phyloP scores from a whole-genome alignment of 768 basidiomycete genomes.

The Dentipellis sp. region DNA sequence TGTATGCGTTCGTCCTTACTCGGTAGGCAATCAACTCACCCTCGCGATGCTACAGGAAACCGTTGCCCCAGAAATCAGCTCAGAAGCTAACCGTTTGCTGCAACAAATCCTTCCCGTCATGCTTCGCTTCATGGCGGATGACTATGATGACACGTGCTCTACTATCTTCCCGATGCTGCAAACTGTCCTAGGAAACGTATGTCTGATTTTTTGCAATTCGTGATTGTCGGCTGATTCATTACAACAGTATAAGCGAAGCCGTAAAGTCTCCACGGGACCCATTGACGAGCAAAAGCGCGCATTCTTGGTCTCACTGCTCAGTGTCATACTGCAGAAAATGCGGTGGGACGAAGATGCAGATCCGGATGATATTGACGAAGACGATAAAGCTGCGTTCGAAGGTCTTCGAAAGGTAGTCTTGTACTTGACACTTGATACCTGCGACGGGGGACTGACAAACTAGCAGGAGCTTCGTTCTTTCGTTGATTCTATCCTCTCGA shows the following conservation, averaged over 20 bases:
- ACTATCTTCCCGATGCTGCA: conserved; percentile 79
- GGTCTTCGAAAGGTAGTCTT: conserved; percentile 68
- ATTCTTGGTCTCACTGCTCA: conserved; percentile 71
- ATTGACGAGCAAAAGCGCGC: conserved; percentile 58
- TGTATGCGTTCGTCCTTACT: conserved; percentile 30
- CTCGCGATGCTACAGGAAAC: conserved; percentile 37
- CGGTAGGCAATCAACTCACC: conserved; percentile 2
- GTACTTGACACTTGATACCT: neutral
- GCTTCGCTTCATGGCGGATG: conserved; percentile 83
- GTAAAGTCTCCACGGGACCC: conserved; percentile 51
- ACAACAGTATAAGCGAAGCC: conserved; percentile 70
- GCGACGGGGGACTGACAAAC: neutral
- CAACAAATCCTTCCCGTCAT: conserved; percentile 68
- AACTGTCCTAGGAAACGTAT: conserved; percentile 62
- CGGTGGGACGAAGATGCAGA: conserved; percentile 83
- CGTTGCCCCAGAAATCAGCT: conserved; percentile 45
- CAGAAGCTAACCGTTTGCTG: conserved; percentile 57
- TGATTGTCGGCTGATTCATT: neutral
- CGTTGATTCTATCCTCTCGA: conserved; percentile 76
- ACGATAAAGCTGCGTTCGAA: conserved; percentile 76
- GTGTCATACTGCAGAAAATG: conserved; percentile 78
- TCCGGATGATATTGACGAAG: conserved; percentile 80
- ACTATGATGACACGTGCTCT: conserved; percentile 81
- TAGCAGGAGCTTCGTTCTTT: conserved; percentile 74
- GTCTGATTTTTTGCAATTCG: conserved; percentile 20